phyloP scores from a whole-genome alignment of 306 rosid species.

The Cajanus cajan region DNA sequence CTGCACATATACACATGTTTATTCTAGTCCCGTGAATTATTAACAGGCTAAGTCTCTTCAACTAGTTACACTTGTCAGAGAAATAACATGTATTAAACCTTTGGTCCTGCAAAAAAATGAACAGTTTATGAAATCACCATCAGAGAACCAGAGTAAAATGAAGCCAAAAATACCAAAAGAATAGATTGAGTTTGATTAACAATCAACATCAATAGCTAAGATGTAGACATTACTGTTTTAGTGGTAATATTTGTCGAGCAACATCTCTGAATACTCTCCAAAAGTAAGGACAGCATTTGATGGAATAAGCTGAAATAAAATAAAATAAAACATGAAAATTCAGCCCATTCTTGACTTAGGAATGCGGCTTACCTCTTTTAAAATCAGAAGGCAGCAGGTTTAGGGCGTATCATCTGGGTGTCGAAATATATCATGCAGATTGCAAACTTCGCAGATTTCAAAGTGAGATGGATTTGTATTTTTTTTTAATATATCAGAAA shows the following conservation, averaged over 20 bases:
- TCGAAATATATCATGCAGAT: not conserved
- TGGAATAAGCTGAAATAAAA: conserved; percentile 65
- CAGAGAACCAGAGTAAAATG: conserved; percentile 11
- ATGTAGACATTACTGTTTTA: conserved; percentile 34
- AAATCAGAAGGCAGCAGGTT: not conserved
- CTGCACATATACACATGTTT: conserved; percentile 1
- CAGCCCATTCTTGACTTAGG: not conserved
- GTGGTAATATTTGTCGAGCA: conserved; percentile 86
- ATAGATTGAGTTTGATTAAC: conserved; percentile 3
- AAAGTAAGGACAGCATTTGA: conserved; percentile 66
- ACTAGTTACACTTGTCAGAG: not conserved
- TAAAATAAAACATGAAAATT: not conserved
- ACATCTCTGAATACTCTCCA: conserved; percentile 89
- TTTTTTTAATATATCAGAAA: too few relatives aligned
- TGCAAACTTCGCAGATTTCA: not conserved
- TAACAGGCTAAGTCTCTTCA: not conserved
- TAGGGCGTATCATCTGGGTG: not conserved
- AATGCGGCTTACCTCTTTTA: not conserved
- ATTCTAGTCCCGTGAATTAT: conserved; percentile 18
- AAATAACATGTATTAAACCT: not conserved
- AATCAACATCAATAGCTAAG: conserved; percentile 6
- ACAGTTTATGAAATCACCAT: not conserved
- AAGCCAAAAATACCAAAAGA: not conserved
- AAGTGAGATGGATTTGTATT: not conserved
- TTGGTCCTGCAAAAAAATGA: conserved; percentile 24